These are phyloP conservation scores for Colletotrichum cuscutae DNA, from an alignment of 2,329 filamentous ascomycete genomes.

Conservation along the genomic window DNA sequence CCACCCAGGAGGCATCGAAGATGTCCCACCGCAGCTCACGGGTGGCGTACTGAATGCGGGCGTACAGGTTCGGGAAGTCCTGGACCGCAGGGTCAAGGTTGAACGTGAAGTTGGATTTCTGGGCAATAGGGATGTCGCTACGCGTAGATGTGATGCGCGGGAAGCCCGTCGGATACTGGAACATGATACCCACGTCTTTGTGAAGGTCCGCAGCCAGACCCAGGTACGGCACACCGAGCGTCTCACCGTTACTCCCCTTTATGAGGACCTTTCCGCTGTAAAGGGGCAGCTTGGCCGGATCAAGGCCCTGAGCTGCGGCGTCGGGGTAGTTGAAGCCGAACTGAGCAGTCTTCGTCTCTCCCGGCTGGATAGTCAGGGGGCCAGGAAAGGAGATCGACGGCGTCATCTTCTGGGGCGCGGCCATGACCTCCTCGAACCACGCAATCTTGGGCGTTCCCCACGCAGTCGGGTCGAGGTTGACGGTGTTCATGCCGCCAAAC, in stretches of 20 bases:
- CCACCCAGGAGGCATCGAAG: slow-evolving; percentile 50
- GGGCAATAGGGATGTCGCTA: slow-evolving; percentile 18
- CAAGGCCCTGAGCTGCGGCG: neutral
- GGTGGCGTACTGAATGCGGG: slow-evolving; percentile 38
- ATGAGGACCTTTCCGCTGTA: slow-evolving; percentile 49
- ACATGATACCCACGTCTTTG: slow-evolving; percentile 23
- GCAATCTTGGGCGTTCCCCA: slow-evolving; percentile 33
- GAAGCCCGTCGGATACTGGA: slow-evolving; percentile 25
- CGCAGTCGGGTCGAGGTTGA: slow-evolving; percentile 8
- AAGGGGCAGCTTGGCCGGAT: slow-evolving; percentile 42
- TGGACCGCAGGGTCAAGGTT: slow-evolving; percentile 38
- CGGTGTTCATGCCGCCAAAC: slow-evolving; percentile 38
- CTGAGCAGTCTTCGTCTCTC: slow-evolving; percentile 17
- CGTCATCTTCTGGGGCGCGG: slow-evolving; percentile 15
- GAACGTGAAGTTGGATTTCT: slow-evolving; percentile 42
- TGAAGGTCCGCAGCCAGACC: slow-evolving; percentile 35
- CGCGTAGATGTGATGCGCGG: slow-evolving; percentile 24
- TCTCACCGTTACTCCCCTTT: slow-evolving; percentile 44
- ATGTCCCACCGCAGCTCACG: slow-evolving; percentile 47
- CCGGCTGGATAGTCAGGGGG: slow-evolving; percentile 16
- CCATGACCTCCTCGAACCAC: slow-evolving; percentile 22
- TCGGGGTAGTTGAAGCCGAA: slow-evolving; percentile 29
- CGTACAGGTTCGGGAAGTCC: slow-evolving; percentile 41
- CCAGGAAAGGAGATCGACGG: slow-evolving; percentile 8
- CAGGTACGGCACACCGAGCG: slow-evolving; percentile 46